Evolutionary conservation across 345 rosid species (phyloP).

Genomic region (Ceriops tagal): DNA sequence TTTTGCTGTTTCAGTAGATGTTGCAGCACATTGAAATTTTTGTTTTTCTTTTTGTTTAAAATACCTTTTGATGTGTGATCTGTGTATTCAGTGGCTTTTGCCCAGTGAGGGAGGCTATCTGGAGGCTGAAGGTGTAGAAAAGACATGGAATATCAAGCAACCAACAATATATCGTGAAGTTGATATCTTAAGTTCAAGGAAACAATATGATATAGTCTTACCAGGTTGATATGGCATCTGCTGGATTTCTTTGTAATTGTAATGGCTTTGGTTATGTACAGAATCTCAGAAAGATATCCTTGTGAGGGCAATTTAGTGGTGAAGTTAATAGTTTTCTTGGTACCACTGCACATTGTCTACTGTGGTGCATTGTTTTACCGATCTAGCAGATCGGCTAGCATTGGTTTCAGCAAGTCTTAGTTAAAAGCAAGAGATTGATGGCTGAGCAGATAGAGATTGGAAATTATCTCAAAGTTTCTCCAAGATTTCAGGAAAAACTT

Average conservation of each 20-base stretch:
- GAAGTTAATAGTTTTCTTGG: too few relatives aligned
- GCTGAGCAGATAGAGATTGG: too few relatives aligned
- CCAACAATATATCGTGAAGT: constrained; percentile 57
- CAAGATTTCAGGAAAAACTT: too few relatives aligned
- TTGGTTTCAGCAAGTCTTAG: too few relatives aligned
- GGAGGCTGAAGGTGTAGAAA: constrained; percentile 85
- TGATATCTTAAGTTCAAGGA: constrained; percentile 54
- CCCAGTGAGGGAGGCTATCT: constrained; percentile 79
- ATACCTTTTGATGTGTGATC: constrained; percentile 5
- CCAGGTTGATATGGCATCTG: constrained; percentile 50
- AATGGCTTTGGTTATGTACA: too few relatives aligned
- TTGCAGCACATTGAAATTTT: neutral
- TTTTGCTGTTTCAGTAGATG: neutral
- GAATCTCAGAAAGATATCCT: too few relatives aligned
- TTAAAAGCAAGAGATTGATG: too few relatives aligned
- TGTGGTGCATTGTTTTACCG: too few relatives aligned
- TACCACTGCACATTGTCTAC: too few relatives aligned
- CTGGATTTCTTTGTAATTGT: neutral
- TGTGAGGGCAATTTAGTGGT: too few relatives aligned
- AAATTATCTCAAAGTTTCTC: too few relatives aligned
- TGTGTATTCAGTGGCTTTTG: constrained; percentile 67
- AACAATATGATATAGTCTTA: constrained; percentile 75
- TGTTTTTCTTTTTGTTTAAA: neutral
- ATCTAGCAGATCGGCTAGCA: too few relatives aligned
- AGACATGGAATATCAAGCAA: constrained; percentile 77